A percentile compares a stretch with the other conserved stretches of the same genome.
These are phyloP conservation scores for Trametes maxima DNA, from an alignment of 768 basidiomycete genomes.

Conservation along the genomic window DNA sequence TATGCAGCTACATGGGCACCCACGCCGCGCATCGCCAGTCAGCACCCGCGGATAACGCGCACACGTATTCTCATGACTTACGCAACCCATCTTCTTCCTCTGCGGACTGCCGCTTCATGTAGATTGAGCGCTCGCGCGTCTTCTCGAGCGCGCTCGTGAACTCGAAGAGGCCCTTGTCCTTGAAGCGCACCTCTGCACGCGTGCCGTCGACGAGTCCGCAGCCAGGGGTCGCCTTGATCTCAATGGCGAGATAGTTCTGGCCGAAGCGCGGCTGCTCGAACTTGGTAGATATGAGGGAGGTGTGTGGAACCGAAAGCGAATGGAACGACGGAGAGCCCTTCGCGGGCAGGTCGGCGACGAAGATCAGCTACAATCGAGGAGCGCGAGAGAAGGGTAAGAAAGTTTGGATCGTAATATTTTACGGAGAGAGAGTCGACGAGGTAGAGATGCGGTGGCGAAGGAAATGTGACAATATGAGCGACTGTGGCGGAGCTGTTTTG, in stretches of 20 bases:
- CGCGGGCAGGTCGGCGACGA: constrained; percentile 36
- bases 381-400: not conserved
- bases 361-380: constrained; percentile 55
- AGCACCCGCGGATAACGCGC: not conserved
- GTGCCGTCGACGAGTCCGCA: constrained; percentile 72
- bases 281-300: constrained; percentile 63
- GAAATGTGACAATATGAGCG: not conserved
- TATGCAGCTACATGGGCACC: constrained; percentile 18
- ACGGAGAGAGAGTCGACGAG: too few species aligned
- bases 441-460: constrained; percentile 8
- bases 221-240: constrained; percentile 63
- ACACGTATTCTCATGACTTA: constrained; percentile 38
- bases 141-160: constrained; percentile 77
- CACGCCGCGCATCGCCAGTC: not conserved
- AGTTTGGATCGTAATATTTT: not conserved
- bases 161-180: constrained; percentile 68
- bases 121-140: constrained; percentile 72
- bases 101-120: constrained; percentile 64
- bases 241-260: constrained; percentile 65
- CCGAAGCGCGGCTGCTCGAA: constrained; percentile 79
- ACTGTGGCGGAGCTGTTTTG: constrained; percentile 2
- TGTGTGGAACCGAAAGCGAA: constrained; percentile 58
- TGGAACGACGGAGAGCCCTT: constrained; percentile 34
- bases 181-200: constrained; percentile 66
- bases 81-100: constrained; percentile 66